Evolutionary conservation across 495 filamentous ascomycete species (phyloP).

Genomic region (Penicillium riverlandense): DNA sequence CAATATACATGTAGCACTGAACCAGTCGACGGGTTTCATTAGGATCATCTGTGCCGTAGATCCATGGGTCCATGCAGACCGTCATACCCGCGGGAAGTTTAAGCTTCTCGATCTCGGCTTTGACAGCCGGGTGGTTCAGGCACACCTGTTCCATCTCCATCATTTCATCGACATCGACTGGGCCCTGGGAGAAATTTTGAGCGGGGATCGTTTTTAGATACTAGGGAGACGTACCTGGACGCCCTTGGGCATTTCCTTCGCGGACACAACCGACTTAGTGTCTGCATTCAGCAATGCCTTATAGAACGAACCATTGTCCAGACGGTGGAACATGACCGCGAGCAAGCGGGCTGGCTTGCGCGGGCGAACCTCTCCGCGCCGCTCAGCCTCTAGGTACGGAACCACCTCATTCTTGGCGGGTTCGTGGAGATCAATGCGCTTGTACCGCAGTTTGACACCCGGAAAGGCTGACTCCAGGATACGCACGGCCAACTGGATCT

Average conservation of each 20-base stretch:
- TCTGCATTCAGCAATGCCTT: slow-evolving; percentile 39
- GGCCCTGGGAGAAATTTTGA: slow-evolving; percentile 11
- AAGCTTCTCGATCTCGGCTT: slow-evolving; percentile 36
- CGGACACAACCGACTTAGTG: slow-evolving; percentile 28
- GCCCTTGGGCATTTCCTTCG: slow-evolving; percentile 33
- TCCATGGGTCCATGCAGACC: slow-evolving; percentile 39
- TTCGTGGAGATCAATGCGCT: slow-evolving; percentile 39
- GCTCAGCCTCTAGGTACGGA: slow-evolving; percentile 36
- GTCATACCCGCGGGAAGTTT: slow-evolving; percentile 31
- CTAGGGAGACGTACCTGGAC: slow-evolving; percentile 19
- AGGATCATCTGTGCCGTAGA: slow-evolving; percentile 34
- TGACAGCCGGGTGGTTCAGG: slow-evolving; percentile 32
- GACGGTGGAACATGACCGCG: slow-evolving; percentile 32
- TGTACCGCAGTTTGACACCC: slow-evolving; percentile 33
- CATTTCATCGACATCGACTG: slow-evolving; percentile 35
- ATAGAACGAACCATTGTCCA: slow-evolving; percentile 34
- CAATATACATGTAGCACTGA: slow-evolving; percentile 41
- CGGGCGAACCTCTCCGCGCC: slow-evolving; percentile 24
- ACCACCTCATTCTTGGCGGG: slow-evolving; percentile 35
- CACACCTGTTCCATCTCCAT: slow-evolving; percentile 33
- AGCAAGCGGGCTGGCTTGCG: slow-evolving; percentile 30
- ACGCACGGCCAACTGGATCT: slow-evolving; percentile 34
- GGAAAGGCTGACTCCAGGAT: slow-evolving; percentile 34
- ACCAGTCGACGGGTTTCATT: slow-evolving; percentile 31
- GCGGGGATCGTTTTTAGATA: no score